phyloP scores from a whole-genome alignment of 2,329 filamentous ascomycete species.

The Drechslera avenae region DNA sequence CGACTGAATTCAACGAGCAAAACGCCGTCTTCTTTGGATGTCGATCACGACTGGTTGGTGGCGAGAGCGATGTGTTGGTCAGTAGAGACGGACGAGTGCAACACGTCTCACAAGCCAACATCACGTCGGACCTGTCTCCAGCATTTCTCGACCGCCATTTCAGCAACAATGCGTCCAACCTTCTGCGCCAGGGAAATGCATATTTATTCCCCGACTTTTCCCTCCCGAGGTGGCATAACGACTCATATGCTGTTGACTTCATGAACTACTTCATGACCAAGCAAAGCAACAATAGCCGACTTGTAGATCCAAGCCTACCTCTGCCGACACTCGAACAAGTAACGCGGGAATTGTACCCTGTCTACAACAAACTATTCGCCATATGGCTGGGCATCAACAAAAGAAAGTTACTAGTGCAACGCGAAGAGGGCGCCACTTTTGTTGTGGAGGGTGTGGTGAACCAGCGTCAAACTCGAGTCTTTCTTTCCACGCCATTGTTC shows the following conservation, averaged over 20 bases:
- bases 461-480: slow-evolving; percentile 51
- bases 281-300: slow-evolving; percentile 28
- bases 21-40: background rate
- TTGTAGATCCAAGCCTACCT: slow-evolving; percentile 46
- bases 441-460: slow-evolving; percentile 16
- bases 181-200: no score
- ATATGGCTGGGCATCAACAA: slow-evolving; percentile 53
- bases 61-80: background rate
- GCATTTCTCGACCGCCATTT: slow-evolving; percentile 13
- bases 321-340: slow-evolving; percentile 42
- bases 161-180: no score
- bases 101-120: background rate
- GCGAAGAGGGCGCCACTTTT: background rate
- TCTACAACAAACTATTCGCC: slow-evolving; percentile 51
- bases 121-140: no score
- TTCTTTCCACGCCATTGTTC: slow-evolving; percentile 57
- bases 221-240: slow-evolving; percentile 54
- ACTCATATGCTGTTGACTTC: slow-evolving; percentile 53
- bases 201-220: slow-evolving; percentile 24
- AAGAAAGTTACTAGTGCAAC: slow-evolving; percentile 44
- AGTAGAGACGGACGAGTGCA: background rate
- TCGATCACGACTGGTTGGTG: background rate
- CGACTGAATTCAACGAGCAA: background rate
- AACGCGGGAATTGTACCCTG: slow-evolving; percentile 20
- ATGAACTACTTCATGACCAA: slow-evolving; percentile 55